Evolutionary conservation across 2,329 filamentous ascomycete species (phyloP), one percentile per base, ranked within the genome.

Genomic region (Aspergillus glaucus): DNA sequence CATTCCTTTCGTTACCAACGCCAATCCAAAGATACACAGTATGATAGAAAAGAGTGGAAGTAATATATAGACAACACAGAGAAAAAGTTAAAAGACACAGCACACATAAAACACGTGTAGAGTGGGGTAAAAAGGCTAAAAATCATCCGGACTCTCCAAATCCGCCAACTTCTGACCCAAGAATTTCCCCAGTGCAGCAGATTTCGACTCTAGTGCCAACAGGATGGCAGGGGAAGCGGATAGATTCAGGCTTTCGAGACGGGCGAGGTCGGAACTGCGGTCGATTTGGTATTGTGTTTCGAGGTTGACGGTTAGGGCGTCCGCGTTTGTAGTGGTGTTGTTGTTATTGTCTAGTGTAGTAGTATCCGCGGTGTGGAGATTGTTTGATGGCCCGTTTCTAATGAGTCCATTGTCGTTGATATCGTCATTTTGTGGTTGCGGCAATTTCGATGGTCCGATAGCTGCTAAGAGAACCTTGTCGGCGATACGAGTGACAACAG

Each of bases 391-490:
- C 6, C 49, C 51, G 42, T 56, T 56, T 24, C 42, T 36, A 48
- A n/a, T 44, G 24, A 26, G 19, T 14, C 5, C 28, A 26, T 36
- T 43, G 36, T 22, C 42, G 19, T 43, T 32, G 15, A 41, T 46
- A 17, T 22, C 32, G 5, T 43, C 42, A 19, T 32, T 40, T 24
- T 48, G 41, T 22, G 30, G 32, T 44, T 36, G 22, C 41, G 40
- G 32, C 17, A 54, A n/a, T 46, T 62, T 67, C 9, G 65, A 65
- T 6, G 69, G 69, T 6, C 70, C 70, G 2, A 71, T 63, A 3
- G 67, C 68, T 4, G 69, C 70, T 15, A 72, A 61, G 15, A 72
- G 67, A 14, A 72, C 67, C 50, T 70, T 71, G 47, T 72, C 69
- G 26, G 68, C 69, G 45, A 72, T 66, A 17, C 61, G 62, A 26